Evolutionary conservation across 805 yeast genomes (phyloP), one percentile per base, ranked within the genome.

Genomic region (Saccharomycopsis fibuligera): DNA sequence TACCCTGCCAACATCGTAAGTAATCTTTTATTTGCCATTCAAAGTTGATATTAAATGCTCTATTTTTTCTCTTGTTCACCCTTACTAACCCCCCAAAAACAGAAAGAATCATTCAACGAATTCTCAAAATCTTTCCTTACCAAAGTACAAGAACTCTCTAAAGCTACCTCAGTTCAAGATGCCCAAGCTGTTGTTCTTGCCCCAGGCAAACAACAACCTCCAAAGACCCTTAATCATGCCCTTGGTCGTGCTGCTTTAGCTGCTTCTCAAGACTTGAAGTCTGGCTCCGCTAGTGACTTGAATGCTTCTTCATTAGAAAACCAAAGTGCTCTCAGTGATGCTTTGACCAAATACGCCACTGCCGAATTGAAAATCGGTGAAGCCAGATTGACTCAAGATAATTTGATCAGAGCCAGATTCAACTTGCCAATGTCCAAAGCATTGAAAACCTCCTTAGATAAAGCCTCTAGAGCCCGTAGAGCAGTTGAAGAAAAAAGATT

Each of bases 201-300:
- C 56, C 66, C 80, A 61, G 69, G 75, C 58, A 73, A 79, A 40
- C 63, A 65, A 50, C 57, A 63, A 40, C 73, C 75, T 51, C 95
- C 95, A 58, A 84, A 85, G 72, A 87, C 95, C 14, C 71, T 86
- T 60, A 81, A 83, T 65, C 91, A 85, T 62, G 95, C 95, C 5
- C 69, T 86, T 51, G 76, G 87, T 41, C 77, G 91, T 50, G 90
- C 91, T 36, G 76, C 91, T 8, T 76, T 81, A 53, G 74, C 48
- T 38, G 54, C 52, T 29, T 44, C 56, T 42, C 54, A 53, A 45
- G 56, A 53, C 6, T 41, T 53, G 24, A 50, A 47, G 17, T 31
- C 47, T 17, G 44, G 17, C n/a, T 23, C 47, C 16, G 17, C 35
- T 37, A 14, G 41, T 12, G 42, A 44, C 17, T 24, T 33, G 14